Evolutionary conservation across 2,329 filamentous ascomycete species (phyloP).

Genomic region (Monilinia vaccinii-corymbosi): DNA sequence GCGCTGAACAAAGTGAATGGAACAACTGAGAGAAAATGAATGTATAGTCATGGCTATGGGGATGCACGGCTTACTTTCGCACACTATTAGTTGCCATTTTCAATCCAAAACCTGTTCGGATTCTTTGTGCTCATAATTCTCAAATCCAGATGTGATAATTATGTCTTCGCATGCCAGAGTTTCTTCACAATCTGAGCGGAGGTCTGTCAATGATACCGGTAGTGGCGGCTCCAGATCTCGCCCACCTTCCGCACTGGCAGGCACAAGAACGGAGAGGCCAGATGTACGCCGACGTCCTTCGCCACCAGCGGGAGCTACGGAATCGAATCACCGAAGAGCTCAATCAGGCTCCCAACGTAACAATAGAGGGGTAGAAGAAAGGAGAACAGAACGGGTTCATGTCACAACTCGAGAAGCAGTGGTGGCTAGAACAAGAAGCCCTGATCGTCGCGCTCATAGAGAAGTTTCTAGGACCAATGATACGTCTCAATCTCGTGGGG

Average conservation of each 20-base stretch:
- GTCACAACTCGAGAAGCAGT: constrained; percentile 56
- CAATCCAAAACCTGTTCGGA: background rate
- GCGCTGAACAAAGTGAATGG: constrained; percentile 1
- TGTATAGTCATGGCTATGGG: constrained; percentile 1
- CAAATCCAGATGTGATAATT: constrained; percentile 22
- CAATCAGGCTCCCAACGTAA: constrained; percentile 46
- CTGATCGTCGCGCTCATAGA: constrained; percentile 32
- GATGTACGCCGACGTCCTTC: constrained; percentile 24
- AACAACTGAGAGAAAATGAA: background rate
- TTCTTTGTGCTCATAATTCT: constrained; percentile 3
- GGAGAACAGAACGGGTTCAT: constrained; percentile 47
- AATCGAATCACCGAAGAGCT: constrained; percentile 44
- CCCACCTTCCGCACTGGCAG: constrained; percentile 21
- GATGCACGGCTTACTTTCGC: constrained; percentile 3
- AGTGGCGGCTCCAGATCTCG: constrained; percentile 25
- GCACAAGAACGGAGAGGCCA: constrained; percentile 16
- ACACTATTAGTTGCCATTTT: background rate
- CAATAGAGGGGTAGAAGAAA: constrained; percentile 36
- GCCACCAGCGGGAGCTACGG: constrained; percentile 19
- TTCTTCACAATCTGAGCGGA: constrained; percentile 26
- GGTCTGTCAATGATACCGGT: constrained; percentile 25
- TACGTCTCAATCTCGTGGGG: constrained; percentile 18
- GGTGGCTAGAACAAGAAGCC: constrained; percentile 49
- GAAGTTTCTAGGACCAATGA: constrained; percentile 21
- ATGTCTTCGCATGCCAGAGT: constrained; percentile 30